Base-by-base conservation (phyloP, 2,329 filamentous ascomycete genomes). In the Pseudofabraea citricarpa region DNA sequence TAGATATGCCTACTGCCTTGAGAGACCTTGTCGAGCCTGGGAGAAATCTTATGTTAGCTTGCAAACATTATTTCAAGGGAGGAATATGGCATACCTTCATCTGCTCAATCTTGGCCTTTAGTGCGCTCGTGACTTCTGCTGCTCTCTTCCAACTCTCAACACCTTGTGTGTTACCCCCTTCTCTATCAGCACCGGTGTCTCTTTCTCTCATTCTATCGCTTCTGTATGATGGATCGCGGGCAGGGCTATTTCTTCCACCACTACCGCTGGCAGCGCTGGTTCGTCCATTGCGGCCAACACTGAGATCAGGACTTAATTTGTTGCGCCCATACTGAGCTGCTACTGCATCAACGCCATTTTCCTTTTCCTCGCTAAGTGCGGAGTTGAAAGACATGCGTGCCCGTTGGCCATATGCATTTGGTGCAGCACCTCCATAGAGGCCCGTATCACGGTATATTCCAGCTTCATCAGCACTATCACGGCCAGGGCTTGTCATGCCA, bases 41-140 rank as follows among this genome's bases (percentile, higher is more conserved):
- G 24, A 15, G 23, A 22, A 18, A 8, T 4, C 36, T 29, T 53
- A 38, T 46, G 42, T 45, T 36, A 38, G 9, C 9, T 36, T 29
- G 2, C 13, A 32, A 19, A 3, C 27, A n/a, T 26, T 41, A 20
- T 35, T 26, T 33, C 22, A 13, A 15, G 41, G 12, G 27, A 26
- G 15, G 19, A 16, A 18, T 8, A 38, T 26, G 41, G 47, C 68
- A 53, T 58, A 79, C 80, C 77, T 97, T 98, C 93, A 98, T 98
- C 73, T 93, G 87, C 72, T 97, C 93, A 65, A 98, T 98, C 63
- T 93, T 81, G 41, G 91, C 90, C 72, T 97, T 98, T 59, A 98
- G 67, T 64, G 96, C 93, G 66, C 90, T 96, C 43, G 93, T 98
- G 45, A 98, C 93, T 70, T 98, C 93, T 2, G 93, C 93, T 15